phyloP scores from a whole-genome alignment of 1,284 basidiomycete species.

The Phellopilus nigrolimitatus region DNA sequence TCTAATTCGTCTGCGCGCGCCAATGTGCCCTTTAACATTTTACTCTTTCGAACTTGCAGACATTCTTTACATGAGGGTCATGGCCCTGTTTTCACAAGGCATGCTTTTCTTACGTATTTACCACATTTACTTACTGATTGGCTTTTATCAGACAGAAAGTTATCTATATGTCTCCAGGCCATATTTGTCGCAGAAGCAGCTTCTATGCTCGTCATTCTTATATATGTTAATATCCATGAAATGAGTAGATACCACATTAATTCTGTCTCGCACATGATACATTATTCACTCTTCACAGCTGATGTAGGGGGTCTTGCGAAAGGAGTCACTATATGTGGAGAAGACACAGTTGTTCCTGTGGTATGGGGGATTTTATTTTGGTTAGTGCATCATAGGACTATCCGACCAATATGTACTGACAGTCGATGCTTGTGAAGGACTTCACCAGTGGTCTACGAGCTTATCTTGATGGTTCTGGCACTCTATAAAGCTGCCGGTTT shows the following conservation, averaged over 20 bases:
- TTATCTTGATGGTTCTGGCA: conserved; percentile 3
- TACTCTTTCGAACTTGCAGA: conserved; percentile 1
- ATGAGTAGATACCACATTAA: neutral
- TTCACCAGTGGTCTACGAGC: conserved; percentile 1
- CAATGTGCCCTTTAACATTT: neutral
- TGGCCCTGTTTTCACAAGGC: neutral
- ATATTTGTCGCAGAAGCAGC: neutral
- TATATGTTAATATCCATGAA: neutral
- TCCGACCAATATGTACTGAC: neutral
- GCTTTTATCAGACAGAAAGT: neutral
- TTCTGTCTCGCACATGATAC: neutral
- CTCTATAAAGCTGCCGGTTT: neutral
- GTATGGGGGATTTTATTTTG: neutral
- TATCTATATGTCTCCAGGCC: neutral
- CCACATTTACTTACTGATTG: too few species aligned
- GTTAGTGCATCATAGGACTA: neutral
- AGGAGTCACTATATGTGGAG: neutral
- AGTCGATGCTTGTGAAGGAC: neutral
- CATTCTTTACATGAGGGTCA: conserved; percentile 3
- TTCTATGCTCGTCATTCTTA: neutral
- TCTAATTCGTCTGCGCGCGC: neutral
- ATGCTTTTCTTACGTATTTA: neutral
- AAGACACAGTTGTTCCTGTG: neutral
- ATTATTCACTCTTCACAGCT: neutral
- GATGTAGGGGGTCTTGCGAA: neutral